Conservation (phyloP, 2,329 filamentous ascomycete genomes). For the Escovopsis sp. region DNA sequence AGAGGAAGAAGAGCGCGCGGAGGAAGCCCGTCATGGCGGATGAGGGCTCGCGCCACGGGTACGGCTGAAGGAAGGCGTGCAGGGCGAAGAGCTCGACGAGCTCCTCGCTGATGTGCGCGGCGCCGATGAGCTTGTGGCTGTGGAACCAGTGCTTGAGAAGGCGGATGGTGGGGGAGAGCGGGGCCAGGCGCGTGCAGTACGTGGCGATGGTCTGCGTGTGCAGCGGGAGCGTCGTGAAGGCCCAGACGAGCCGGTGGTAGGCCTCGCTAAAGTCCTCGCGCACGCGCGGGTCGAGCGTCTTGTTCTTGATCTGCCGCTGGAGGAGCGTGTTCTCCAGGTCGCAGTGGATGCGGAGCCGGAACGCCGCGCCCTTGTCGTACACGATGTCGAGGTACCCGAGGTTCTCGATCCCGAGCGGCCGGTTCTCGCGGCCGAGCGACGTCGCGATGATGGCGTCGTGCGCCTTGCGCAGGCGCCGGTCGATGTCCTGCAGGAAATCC, state of each 20-base stretch:
- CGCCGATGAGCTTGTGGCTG: constrained; percentile 58
- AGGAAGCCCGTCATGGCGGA: constrained; percentile 69
- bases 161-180: constrained; percentile 69
- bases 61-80: constrained; percentile 63
- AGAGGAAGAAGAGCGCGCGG: constrained; percentile 62
- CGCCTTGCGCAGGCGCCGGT: constrained; percentile 48
- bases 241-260: constrained; percentile 54
- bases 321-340: constrained; percentile 74
- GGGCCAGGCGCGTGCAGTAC: constrained; percentile 63
- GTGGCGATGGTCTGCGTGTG: constrained; percentile 72
- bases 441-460: constrained; percentile 45
- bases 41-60: constrained; percentile 65
- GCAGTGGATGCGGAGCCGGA: constrained; percentile 76
- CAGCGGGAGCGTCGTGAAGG: constrained; percentile 56
- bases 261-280: constrained; percentile 56
- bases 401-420: constrained; percentile 53
- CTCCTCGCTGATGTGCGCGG: constrained; percentile 68
- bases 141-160: constrained; percentile 83
- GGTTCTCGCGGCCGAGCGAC: constrained; percentile 69
- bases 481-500: constrained; percentile 69
- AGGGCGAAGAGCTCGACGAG: constrained; percentile 72
- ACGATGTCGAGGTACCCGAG: constrained; percentile 69
- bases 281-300: constrained; percentile 44
- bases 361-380: constrained; percentile 55
- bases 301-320: constrained; percentile 63